Evolutionary conservation across 2,329 filamentous ascomycete genomes (phyloP).

Genomic region (Pochonia chlamydosporia): DNA sequence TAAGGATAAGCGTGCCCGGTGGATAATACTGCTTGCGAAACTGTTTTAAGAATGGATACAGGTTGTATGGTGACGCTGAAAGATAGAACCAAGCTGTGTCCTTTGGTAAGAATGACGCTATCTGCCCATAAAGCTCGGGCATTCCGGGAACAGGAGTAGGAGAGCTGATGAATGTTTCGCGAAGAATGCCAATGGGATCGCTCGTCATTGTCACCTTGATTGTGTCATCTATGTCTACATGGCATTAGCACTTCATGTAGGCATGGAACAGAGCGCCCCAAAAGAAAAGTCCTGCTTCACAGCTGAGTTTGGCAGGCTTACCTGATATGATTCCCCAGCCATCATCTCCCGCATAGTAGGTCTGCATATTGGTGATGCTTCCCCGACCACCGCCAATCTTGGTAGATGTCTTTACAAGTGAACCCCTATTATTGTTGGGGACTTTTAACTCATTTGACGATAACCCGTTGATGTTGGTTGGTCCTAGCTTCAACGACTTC

Average conservation of each 20-base stretch:
- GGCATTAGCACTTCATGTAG: not conserved
- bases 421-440: conserved; percentile 40
- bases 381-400: conserved; percentile 44
- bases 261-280: not conserved
- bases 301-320: conserved; percentile 29
- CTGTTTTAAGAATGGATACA: conserved; percentile 76
- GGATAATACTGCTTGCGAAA: conserved; percentile 71
- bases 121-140: conserved; percentile 72
- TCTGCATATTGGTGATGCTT: conserved; percentile 59
- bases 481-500: conserved; percentile 52
- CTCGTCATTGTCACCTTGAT: conserved; percentile 87
- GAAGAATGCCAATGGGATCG: conserved; percentile 72
- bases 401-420: conserved; percentile 40
- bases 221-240: conserved; percentile 81
- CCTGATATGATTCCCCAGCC: conserved; percentile 82
- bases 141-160: conserved; percentile 70
- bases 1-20: conserved; percentile 73
- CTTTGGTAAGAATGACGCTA: conserved; percentile 47
- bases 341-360: conserved; percentile 66
- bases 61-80: conserved; percentile 87
- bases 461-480: conserved; percentile 67
- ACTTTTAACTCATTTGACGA: conserved; percentile 56
- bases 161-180: conserved; percentile 74
- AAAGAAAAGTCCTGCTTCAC: too few relatives aligned
- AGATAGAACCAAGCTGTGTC: conserved; percentile 85